Evolutionary conservation across 495 filamentous ascomycete genomes (phyloP).

Genomic region (Tuber calosporum): DNA sequence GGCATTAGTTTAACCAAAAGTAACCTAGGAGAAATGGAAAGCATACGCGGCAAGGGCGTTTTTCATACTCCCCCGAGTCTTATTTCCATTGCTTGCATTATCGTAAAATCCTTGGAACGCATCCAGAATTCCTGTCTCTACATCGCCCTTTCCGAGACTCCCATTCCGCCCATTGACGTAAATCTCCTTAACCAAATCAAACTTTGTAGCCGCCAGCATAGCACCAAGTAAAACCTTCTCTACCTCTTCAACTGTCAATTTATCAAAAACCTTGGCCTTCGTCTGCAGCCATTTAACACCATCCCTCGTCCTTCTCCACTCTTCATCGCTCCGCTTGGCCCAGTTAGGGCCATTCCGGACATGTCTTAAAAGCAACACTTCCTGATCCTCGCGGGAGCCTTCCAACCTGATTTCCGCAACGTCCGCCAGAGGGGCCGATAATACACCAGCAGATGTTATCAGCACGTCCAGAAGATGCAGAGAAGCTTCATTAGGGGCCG

Average conservation of each 20-base stretch:
- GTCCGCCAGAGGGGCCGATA: conserved; percentile 27
- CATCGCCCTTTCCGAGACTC: conserved; percentile 44
- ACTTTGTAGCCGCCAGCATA: conserved; percentile 35
- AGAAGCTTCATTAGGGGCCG: conserved; percentile 21
- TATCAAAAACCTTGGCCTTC: conserved; percentile 27
- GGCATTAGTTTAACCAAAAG: conserved; percentile 9
- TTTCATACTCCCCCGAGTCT: conserved; percentile 61
- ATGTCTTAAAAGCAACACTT: conserved; percentile 25
- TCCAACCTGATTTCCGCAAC: conserved; percentile 30
- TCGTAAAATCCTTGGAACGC: conserved; percentile 58
- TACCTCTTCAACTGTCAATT: conserved; percentile 25
- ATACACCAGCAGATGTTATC: conserved; percentile 32
- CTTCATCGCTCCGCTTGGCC: conserved; percentile 36
- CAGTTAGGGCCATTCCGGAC: conserved; percentile 32
- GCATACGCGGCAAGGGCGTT: conserved; percentile 59
- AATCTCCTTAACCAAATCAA: conserved; percentile 32
- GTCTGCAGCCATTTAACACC: conserved; percentile 29
- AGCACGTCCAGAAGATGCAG: conserved; percentile 32
- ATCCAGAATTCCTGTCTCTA: conserved; percentile 55
- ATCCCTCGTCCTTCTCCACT: conserved; percentile 35
- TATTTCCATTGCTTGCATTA: conserved; percentile 68
- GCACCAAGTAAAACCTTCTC: conserved; percentile 33
- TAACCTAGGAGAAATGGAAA: conserved; percentile 12
- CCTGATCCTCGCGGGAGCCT: conserved; percentile 33
- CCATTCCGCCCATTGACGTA: conserved; percentile 28